phyloP scores from a whole-genome alignment of 164 flowering plant genomes.

The Kingdonia uniflora region DNA sequence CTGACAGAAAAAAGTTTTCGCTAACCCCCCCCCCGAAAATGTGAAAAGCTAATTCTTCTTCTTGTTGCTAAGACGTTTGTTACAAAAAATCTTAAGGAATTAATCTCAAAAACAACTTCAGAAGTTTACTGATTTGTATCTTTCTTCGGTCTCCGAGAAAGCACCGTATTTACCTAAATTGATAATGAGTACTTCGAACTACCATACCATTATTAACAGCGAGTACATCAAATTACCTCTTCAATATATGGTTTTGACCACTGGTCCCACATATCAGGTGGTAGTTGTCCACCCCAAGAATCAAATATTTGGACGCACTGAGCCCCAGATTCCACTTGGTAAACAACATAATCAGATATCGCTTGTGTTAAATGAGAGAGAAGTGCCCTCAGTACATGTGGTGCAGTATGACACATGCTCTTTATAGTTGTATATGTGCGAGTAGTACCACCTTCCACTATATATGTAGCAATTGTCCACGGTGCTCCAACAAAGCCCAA shows the following conservation, averaged over 20 bases:
- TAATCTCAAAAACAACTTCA: no score
- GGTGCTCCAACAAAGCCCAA: slow-evolving; percentile 98
- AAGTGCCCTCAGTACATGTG: slow-evolving; percentile 64
- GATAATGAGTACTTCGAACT: no score
- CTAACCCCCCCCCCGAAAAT: no score
- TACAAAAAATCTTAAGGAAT: no score
- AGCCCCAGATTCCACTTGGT: slow-evolving; percentile 88
- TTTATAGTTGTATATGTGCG: slow-evolving; percentile 81
- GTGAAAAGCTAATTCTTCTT: no score
- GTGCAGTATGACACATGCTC: slow-evolving; percentile 94
- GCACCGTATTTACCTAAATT: no score
- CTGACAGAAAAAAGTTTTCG: no score
- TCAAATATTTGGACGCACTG: slow-evolving; percentile 96
- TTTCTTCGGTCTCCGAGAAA: no score
- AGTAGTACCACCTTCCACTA: slow-evolving; percentile 93
- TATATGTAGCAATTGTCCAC: slow-evolving; percentile 93
- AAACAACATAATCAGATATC: slow-evolving; percentile 71
- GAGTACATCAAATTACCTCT: slow-evolving; percentile 40
- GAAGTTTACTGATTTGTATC: no score
- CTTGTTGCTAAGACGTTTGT: no score
- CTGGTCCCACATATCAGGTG: slow-evolving; percentile 92
- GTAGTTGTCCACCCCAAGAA: slow-evolving; percentile 96
- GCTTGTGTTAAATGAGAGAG: slow-evolving; percentile 79
- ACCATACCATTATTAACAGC: no score
- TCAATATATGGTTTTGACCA: slow-evolving; percentile 92